These are phyloP conservation scores for Pyrus pyrifolia DNA, from an alignment of 306 rosid genomes.

Conservation along the genomic window DNA sequence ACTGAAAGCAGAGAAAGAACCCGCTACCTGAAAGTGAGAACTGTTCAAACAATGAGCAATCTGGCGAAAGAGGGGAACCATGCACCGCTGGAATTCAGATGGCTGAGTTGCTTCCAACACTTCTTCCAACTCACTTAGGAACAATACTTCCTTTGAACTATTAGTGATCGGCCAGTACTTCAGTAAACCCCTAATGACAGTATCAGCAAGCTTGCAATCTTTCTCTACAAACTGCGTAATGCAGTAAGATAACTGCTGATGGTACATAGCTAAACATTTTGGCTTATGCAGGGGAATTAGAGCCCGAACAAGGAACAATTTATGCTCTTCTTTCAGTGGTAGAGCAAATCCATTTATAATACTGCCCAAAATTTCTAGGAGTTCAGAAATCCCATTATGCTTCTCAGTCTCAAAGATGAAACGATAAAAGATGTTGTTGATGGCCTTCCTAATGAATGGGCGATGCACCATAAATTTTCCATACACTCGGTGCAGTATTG, in stretches of 20 bases:
- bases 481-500: slow-evolving; percentile 60
- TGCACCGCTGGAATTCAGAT: slow-evolving; percentile 79
- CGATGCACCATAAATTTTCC: slow-evolving; percentile 75
- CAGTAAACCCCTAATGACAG: slow-evolving; percentile 68
- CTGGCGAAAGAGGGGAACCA: slow-evolving; percentile 65
- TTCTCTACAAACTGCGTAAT: slow-evolving; percentile 77
- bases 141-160: slow-evolving; percentile 81
- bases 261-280: slow-evolving; percentile 66
- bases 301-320: slow-evolving; percentile 61
- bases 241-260: slow-evolving; percentile 71
- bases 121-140: slow-evolving; percentile 76
- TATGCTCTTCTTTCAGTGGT: slow-evolving; percentile 79
- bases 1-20: neutral
- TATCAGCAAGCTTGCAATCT: slow-evolving; percentile 84
- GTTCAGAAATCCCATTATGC: slow-evolving; percentile 69
- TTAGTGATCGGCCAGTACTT: slow-evolving; percentile 92
- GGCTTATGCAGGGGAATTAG: slow-evolving; percentile 77
- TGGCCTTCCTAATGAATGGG: slow-evolving; percentile 66
- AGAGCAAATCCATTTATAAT: slow-evolving; percentile 70
- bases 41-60: slow-evolving; percentile 61
- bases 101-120: slow-evolving; percentile 74
- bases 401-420: slow-evolving; percentile 61
- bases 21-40: slow-evolving; percentile 69
- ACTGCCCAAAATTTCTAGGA: slow-evolving; percentile 74
- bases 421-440: slow-evolving; percentile 57